These are phyloP conservation scores for Akanthomyces muscarius DNA, from an alignment of 2,329 filamentous ascomycete genomes.

Conservation along the genomic window DNA sequence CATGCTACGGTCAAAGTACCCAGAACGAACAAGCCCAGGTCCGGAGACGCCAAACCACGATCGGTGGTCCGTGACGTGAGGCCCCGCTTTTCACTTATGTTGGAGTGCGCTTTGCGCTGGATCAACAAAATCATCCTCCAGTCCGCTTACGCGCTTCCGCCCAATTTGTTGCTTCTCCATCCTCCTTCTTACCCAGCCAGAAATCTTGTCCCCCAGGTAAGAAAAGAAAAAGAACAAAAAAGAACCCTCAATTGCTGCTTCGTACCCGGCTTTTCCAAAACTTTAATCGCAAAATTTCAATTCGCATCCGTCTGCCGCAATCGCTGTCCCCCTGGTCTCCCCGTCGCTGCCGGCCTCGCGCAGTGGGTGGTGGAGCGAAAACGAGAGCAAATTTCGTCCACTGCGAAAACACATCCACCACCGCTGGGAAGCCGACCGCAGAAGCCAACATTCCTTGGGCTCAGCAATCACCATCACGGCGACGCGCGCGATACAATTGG, in stretches of 20 bases:
- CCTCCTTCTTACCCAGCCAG: constrained; percentile 18
- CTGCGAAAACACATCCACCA: not conserved
- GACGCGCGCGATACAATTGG: constrained; percentile 1
- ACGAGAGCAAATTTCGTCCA: constrained; percentile 9
- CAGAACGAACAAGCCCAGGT: not conserved
- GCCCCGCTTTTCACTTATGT: constrained; percentile 18
- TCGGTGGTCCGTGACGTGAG: constrained; percentile 23
- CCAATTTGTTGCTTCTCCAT: constrained; percentile 20
- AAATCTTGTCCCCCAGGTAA: constrained; percentile 19
- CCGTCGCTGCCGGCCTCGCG: not conserved
- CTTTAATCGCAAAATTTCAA: not conserved
- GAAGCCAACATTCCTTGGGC: not conserved
- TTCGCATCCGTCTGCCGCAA: not conserved
- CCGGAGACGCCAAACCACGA: constrained; percentile 14
- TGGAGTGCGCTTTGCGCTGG: constrained; percentile 14
- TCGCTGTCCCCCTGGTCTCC: not conserved
- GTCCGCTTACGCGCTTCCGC: constrained; percentile 24
- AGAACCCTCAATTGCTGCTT: not conserved
- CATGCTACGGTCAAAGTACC: not conserved
- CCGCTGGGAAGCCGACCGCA: not conserved
- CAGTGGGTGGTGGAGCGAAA: not conserved
- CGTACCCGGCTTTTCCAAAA: not conserved
- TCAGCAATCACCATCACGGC: not conserved
- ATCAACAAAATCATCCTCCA: constrained; percentile 26
- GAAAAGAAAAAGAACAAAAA: not conserved